Evolutionary conservation across 2,329 filamentous ascomycete species (phyloP).

Genomic region (Pyrenochaeta sp.): DNA sequence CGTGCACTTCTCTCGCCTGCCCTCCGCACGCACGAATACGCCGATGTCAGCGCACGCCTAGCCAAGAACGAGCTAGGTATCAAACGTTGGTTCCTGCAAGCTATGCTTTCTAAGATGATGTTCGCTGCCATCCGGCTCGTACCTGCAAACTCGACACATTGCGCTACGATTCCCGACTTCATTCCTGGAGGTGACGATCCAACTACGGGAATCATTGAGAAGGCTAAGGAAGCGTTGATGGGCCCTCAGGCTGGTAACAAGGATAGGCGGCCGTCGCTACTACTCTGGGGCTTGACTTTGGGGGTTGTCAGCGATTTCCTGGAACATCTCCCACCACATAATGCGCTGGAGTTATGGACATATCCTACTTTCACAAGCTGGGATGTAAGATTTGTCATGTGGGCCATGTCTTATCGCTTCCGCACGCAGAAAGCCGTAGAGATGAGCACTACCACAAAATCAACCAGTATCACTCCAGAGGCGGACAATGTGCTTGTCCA

Average conservation of each 20-base stretch:
- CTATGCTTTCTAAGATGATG: conserved; percentile 70
- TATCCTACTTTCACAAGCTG: conserved; percentile 73
- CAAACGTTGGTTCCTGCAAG: conserved; percentile 63
- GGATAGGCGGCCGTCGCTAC: conserved; percentile 57
- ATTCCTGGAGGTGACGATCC: conserved; percentile 41
- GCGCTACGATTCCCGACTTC: conserved; percentile 62
- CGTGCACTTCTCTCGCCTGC: conserved; percentile 67
- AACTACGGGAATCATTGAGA: conserved; percentile 13
- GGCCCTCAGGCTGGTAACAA: conserved; percentile 40
- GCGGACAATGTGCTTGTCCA: conserved; percentile 32
- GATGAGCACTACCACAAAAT: conserved; percentile 27
- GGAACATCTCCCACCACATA: conserved; percentile 71
- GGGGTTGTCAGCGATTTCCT: conserved; percentile 74
- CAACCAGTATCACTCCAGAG: conserved; percentile 2
- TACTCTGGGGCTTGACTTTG: conserved; percentile 74
- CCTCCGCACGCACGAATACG: conserved; percentile 68
- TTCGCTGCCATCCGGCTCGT: conserved; percentile 71
- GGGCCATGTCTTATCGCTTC: conserved; percentile 66
- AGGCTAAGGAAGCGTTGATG: conserved; percentile 23
- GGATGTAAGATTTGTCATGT: conserved; percentile 68
- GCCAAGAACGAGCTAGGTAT: conserved; percentile 64
- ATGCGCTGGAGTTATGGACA: conserved; percentile 69
- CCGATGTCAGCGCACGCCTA: conserved; percentile 70
- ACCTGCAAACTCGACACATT: conserved; percentile 69
- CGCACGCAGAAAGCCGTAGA: conserved; percentile 48